These are phyloP conservation scores for Pholiota conissans DNA, from an alignment of 768 basidiomycete species.

Conservation along the genomic window DNA sequence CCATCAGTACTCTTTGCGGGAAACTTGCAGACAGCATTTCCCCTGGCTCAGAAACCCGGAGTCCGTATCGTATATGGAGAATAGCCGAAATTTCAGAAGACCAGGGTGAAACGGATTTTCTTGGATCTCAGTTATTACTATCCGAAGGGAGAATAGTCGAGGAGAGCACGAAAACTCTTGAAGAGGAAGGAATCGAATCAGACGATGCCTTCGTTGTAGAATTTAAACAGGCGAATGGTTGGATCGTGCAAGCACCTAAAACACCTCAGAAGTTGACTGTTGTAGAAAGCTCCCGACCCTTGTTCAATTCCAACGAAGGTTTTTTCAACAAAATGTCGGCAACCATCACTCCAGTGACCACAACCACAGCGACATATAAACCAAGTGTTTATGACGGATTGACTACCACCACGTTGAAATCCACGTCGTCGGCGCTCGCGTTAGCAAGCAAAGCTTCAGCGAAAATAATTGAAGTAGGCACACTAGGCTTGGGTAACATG, in stretches of 20 bases:
- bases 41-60: constrained; percentile 25
- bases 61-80: constrained; percentile 66
- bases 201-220: constrained; percentile 82
- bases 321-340: constrained; percentile 53
- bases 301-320: constrained; percentile 54
- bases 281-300: constrained; percentile 37
- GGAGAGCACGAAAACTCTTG: constrained; percentile 49
- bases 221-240: constrained; percentile 55
- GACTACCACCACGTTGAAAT: constrained; percentile 19
- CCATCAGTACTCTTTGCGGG: constrained; percentile 41
- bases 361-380: constrained; percentile 18
- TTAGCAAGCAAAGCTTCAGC: constrained; percentile 24
- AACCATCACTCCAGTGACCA: constrained; percentile 18
- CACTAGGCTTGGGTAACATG: constrained; percentile 88
- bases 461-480: constrained; percentile 63
- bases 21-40: constrained; percentile 40
- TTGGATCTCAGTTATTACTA: constrained; percentile 27
- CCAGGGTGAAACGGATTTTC: constrained; percentile 33
- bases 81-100: constrained; percentile 41
- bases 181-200: constrained; percentile 55
- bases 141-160: constrained; percentile 42
- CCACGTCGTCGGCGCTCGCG: constrained; percentile 33
- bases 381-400: constrained; percentile 22
- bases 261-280: constrained; percentile 17
- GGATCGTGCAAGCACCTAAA: constrained; percentile 47